These are phyloP conservation scores for Imleria badia DNA, from an alignment of 768 basidiomycete genomes.

Conservation along the genomic window DNA sequence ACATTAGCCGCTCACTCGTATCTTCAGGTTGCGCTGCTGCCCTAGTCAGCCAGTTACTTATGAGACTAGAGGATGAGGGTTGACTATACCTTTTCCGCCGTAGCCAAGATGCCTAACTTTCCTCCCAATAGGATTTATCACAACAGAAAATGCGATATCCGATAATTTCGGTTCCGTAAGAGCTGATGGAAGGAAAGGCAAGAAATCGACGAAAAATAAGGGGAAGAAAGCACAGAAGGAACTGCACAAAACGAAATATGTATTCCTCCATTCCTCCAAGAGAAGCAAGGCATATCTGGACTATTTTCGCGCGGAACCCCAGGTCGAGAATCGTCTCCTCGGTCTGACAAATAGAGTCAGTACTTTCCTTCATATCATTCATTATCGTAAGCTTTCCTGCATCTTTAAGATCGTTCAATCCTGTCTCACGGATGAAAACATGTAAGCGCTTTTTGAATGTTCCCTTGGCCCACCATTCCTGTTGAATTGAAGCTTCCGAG, in stretches of 20 bases:
- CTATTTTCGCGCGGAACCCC: slow-evolving; percentile 65
- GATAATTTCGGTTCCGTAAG: slow-evolving; percentile 50
- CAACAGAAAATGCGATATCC: slow-evolving; percentile 44
- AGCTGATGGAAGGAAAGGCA: slow-evolving; percentile 39
- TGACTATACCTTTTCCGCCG: background rate
- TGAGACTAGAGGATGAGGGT: slow-evolving; percentile 74
- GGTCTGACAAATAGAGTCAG: slow-evolving; percentile 60
- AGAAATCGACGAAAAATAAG: slow-evolving; percentile 43
- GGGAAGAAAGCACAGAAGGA: slow-evolving; percentile 45
- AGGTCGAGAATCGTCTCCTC: slow-evolving; percentile 59
- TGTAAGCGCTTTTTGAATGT: slow-evolving; percentile 8
- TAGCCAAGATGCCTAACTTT: slow-evolving; percentile 8
- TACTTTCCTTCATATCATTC: background rate
- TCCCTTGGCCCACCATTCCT: background rate
- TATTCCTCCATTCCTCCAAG: slow-evolving; percentile 52
- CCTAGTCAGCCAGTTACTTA: slow-evolving; percentile 62
- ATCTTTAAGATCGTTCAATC: slow-evolving; percentile 9
- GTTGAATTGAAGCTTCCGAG: background rate
- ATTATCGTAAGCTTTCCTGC: background rate
- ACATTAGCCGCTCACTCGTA: slow-evolving; percentile 7
- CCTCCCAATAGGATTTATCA: slow-evolving; percentile 54
- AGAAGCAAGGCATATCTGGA: slow-evolving; percentile 52
- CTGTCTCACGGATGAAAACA: slow-evolving; percentile 9
- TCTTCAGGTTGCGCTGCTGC: slow-evolving; percentile 50
- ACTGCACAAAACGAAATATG: slow-evolving; percentile 55